Conservation (phyloP, 1,139 yeast species). For the Sugiyamaella neomexicana region DNA sequence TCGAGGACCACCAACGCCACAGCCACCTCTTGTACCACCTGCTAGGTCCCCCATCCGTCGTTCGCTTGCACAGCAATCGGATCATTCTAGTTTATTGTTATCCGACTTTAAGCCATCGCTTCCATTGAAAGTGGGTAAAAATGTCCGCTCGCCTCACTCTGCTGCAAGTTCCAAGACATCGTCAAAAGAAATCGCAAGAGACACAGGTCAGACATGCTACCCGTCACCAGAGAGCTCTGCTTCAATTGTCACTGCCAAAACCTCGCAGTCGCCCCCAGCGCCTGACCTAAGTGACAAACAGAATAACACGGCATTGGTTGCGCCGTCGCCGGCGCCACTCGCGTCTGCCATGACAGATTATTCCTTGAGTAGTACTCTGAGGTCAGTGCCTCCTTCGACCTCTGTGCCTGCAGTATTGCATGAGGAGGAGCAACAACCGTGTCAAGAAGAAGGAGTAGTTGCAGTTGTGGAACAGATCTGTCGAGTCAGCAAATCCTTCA, state of each 20-base stretch:
- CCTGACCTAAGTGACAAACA: background rate
- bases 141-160: background rate
- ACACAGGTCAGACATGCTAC: background rate
- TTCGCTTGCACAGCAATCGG: background rate
- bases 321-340: conserved; percentile 5
- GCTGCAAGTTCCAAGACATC: background rate
- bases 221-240: conserved; percentile 18
- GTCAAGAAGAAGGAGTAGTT: conserved; percentile 19
- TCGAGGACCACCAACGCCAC: too few relatives aligned
- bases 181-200: background rate
- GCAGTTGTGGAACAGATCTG: conserved; percentile 28
- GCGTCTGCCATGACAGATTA: background rate
- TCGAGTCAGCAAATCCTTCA: conserved; percentile 35
- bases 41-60: conserved; percentile 10
- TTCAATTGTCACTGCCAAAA: conserved; percentile 21
- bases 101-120: conserved; percentile 18
- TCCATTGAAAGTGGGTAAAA: conserved; percentile 18
- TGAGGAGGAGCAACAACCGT: background rate
- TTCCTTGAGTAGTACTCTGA: background rate
- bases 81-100: background rate
- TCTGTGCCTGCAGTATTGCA: background rate
- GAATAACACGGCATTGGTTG: background rate
- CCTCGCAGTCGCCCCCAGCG: conserved; percentile 15
- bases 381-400: background rate
- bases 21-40: conserved; percentile 4